Percentiles rank a stretch among this genome's conserved stretches.
phyloP scores from a whole-genome alignment of 805 yeast genomes.

The Barnettozyma pratensis region DNA sequence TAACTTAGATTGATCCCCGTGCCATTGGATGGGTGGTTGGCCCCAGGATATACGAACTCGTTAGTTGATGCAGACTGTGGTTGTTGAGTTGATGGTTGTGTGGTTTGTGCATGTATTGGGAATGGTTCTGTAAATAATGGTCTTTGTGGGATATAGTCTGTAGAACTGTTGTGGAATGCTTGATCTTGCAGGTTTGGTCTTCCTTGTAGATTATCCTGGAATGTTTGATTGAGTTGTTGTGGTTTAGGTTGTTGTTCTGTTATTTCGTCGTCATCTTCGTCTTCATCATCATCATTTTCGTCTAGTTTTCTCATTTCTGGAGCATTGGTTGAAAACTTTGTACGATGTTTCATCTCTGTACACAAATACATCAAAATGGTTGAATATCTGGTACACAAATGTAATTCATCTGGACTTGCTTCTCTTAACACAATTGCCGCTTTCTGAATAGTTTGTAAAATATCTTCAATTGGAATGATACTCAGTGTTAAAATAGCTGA shows the following conservation, averaged over 20 bases:
- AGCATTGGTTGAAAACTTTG: constrained; percentile 26
- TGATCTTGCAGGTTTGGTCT: not conserved
- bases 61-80: not conserved
- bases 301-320: constrained; percentile 24
- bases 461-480: constrained; percentile 66
- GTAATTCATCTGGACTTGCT: constrained; percentile 86
- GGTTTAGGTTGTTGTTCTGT: not conserved
- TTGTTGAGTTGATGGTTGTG: not conserved
- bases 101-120: not conserved
- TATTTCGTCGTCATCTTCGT: constrained; percentile 4
- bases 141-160: constrained; percentile 6
- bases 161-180: constrained; percentile 2
- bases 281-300: constrained; percentile 19
- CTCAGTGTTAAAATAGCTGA: constrained; percentile 49
- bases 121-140: constrained; percentile 6
- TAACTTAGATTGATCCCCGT: constrained; percentile 15
- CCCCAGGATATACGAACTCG: not conserved
- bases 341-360: constrained; percentile 59
- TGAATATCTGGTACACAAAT: constrained; percentile 74
- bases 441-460: constrained; percentile 57
- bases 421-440: constrained; percentile 73
- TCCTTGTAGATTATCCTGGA: not conserved
- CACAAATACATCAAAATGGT: constrained; percentile 72
- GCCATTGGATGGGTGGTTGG: not conserved
- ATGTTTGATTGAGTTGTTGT: not conserved